Conservation (phyloP, 768 basidiomycete genomes). For the Leccinum imitatum region DNA sequence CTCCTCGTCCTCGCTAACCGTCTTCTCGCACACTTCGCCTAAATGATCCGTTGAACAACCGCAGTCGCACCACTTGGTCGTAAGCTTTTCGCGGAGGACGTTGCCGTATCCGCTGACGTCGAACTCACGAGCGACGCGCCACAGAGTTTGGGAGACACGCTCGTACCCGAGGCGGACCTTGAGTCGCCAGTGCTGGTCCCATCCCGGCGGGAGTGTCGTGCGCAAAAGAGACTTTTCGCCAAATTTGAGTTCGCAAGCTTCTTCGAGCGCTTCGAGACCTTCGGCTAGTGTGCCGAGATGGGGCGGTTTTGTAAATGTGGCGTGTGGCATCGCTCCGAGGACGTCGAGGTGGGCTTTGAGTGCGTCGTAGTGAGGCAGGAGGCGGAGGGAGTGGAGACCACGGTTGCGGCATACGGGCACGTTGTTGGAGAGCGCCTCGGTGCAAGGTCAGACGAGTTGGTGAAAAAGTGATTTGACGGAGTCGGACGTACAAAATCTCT, state of each 20-base stretch:
- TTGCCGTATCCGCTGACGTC: constrained; percentile 71
- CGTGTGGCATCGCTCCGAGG: constrained; percentile 56
- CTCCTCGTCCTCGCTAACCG: constrained; percentile 68
- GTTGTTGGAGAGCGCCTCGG: constrained; percentile 68
- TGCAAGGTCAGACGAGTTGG: background rate
- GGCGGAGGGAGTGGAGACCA: constrained; percentile 64
- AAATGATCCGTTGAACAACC: constrained; percentile 79
- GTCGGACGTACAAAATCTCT: constrained; percentile 62
- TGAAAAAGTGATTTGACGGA: background rate
- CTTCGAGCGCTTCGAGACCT: constrained; percentile 62
- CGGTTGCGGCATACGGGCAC: constrained; percentile 62
- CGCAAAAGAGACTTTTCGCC: constrained; percentile 35
- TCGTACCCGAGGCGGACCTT: constrained; percentile 68
- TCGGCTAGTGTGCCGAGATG: constrained; percentile 59
- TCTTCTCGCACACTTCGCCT: constrained; percentile 73
- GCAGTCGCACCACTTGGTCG: constrained; percentile 78
- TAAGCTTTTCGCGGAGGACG: constrained; percentile 69
- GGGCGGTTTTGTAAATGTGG: constrained; percentile 63
- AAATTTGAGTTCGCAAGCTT: constrained; percentile 61
- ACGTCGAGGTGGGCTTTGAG: constrained; percentile 61
- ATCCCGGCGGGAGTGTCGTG: constrained; percentile 39
- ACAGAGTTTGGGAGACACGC: constrained; percentile 59
- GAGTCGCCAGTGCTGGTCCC: constrained; percentile 56
- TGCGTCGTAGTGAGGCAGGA: constrained; percentile 59
- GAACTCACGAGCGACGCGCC: constrained; percentile 70